Conservation (phyloP, 371 early-diverging fungal genomes). For the Mucor saturninus region DNA sequence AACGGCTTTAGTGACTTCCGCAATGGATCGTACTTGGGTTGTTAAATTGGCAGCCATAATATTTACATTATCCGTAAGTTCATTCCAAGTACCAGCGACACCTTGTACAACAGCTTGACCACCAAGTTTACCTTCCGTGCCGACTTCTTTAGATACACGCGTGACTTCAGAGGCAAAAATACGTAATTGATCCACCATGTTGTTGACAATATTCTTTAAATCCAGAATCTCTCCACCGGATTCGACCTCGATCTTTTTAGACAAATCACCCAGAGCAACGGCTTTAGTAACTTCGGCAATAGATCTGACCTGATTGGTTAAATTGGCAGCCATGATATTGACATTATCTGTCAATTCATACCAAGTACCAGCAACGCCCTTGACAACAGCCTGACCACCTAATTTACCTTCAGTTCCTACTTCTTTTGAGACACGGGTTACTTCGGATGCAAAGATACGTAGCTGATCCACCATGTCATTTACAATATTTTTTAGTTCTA, state of each 20-base stretch:
- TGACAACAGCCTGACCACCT: conserved; percentile 47
- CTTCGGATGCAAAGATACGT: conserved; percentile 26
- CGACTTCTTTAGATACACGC: conserved; percentile 34
- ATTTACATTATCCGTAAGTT: conserved; percentile 64
- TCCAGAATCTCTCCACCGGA: conserved; percentile 40
- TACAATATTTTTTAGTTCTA: conserved; percentile 26
- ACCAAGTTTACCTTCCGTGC: conserved; percentile 60
- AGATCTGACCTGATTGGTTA: conserved; percentile 49
- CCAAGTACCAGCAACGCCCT: conserved; percentile 64
- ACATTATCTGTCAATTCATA: conserved; percentile 64
- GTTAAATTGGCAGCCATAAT: conserved; percentile 62
- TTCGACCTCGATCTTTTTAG: conserved; percentile 36
- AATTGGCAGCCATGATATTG: conserved; percentile 45
- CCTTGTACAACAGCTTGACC: conserved; percentile 49
- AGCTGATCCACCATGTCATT: conserved; percentile 34
- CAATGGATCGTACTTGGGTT: conserved; percentile 56
- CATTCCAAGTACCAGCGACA: conserved; percentile 66
- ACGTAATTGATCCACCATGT: conserved; percentile 51
- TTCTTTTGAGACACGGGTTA: conserved; percentile 27
- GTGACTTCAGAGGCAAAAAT: conserved; percentile 48
- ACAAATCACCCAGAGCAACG: conserved; percentile 52
- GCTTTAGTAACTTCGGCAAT: conserved; percentile 49
- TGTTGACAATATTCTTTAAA: conserved; percentile 39
- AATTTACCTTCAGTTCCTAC: conserved; percentile 31
- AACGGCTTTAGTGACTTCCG: conserved; percentile 59